Percentiles rank a stretch among this genome's conserved stretches.
Conservation (phyloP, 2,329 filamentous ascomycete species). For the Bisporella sp. region DNA sequence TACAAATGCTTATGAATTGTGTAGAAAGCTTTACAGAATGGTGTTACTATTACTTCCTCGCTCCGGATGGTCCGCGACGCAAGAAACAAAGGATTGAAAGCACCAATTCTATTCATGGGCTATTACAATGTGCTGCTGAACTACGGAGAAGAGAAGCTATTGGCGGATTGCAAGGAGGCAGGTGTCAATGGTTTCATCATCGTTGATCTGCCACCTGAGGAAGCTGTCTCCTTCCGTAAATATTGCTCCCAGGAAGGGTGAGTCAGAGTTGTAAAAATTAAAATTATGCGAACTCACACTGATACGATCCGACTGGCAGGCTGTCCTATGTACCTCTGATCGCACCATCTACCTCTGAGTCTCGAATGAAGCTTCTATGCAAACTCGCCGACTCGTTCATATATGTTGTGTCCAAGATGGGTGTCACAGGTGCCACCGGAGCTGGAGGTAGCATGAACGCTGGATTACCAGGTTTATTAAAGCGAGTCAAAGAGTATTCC, state of each 20-base stretch:
- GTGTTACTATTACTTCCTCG: conserved; percentile 73
- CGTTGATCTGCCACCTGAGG: conserved; percentile 91
- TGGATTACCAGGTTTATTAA: conserved; percentile 73
- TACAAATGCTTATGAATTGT: conserved; percentile 9
- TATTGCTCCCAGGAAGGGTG: conserved; percentile 72
- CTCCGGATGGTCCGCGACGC: conserved; percentile 81
- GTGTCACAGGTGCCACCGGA: conserved; percentile 77
- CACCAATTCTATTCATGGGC: conserved; percentile 90
- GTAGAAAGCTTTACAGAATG: conserved; percentile 72
- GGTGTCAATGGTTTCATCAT: conserved; percentile 96
- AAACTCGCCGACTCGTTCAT: conserved; percentile 97
- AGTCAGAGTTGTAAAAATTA: conserved; percentile 24
- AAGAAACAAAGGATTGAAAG: conserved; percentile 66
- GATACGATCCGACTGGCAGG: conserved; percentile 31
- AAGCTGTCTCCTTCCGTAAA: conserved; percentile 86
- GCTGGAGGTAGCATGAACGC: conserved; percentile 63
- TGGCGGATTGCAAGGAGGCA: conserved; percentile 75
- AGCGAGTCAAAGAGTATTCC: conserved; percentile 85
- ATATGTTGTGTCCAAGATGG: conserved; percentile 96
- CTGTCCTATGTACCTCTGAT: conserved; percentile 97
- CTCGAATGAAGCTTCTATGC: conserved; percentile 92
- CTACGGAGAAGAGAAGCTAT: conserved; percentile 86
- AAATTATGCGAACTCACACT: conserved; percentile 1
- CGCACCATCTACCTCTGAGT: conserved; percentile 85
- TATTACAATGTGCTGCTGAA: conserved; percentile 96